phyloP scores from a whole-genome alignment of 2,329 filamentous ascomycete genomes.

The Cytospora paraplurivora region DNA sequence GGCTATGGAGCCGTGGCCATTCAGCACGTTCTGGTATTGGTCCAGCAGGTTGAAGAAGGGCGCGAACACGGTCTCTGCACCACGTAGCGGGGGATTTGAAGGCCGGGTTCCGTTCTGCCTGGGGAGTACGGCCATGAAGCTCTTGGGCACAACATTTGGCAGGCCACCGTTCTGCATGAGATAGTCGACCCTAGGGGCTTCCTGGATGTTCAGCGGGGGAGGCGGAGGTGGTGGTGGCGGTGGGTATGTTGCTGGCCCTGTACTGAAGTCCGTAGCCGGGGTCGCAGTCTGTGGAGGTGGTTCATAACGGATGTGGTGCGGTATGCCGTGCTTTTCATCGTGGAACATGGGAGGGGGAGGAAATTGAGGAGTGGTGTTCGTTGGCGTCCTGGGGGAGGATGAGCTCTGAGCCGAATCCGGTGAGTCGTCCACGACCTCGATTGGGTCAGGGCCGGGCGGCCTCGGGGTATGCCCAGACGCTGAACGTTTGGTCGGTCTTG shows the following conservation, averaged over 20 bases:
- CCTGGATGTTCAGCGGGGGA: constrained; percentile 68
- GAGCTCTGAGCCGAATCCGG: constrained; percentile 50
- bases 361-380: constrained; percentile 53
- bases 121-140: constrained; percentile 68
- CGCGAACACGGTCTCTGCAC: constrained; percentile 75
- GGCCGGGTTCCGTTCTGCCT: constrained; percentile 58
- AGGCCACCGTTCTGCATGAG: constrained; percentile 87
- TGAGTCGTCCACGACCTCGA: constrained; percentile 53
- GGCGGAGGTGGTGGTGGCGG: constrained; percentile 71
- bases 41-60: constrained; percentile 82
- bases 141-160: constrained; percentile 68
- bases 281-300: constrained; percentile 45
- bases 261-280: constrained; percentile 45
- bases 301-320: constrained; percentile 40
- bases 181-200: constrained; percentile 86
- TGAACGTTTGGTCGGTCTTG: constrained; percentile 38
- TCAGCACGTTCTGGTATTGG: constrained; percentile 80
- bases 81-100: constrained; percentile 65
- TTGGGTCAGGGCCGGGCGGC: constrained; percentile 38
- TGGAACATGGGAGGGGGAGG: constrained; percentile 47
- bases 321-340: constrained; percentile 42
- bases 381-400: constrained; percentile 64
- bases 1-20: constrained; percentile 83
- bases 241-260: constrained; percentile 43
- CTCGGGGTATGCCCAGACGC: constrained; percentile 36